phyloP scores from a whole-genome alignment of 768 basidiomycete genomes.

The Suillus subluteus region DNA sequence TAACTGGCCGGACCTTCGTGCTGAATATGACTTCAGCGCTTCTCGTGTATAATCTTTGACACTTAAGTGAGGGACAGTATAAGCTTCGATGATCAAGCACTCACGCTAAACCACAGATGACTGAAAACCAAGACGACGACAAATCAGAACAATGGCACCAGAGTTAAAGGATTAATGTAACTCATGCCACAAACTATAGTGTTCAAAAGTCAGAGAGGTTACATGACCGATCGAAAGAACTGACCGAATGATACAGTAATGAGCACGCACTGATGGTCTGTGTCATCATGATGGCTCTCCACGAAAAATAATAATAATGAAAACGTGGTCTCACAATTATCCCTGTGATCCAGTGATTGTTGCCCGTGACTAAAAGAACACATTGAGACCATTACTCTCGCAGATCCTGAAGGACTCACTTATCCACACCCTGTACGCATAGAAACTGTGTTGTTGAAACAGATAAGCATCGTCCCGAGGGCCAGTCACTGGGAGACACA shows the following conservation, averaged over 20 bases:
- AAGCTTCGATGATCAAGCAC: too few relatives aligned
- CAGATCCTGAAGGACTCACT: slow-evolving; percentile 17
- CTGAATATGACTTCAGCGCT: slow-evolving; percentile 9
- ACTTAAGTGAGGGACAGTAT: neutral
- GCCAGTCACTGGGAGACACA: neutral
- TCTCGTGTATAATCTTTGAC: slow-evolving; percentile 16
- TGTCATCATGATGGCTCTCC: slow-evolving; percentile 10
- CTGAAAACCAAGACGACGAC: neutral
- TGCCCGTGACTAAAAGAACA: slow-evolving; percentile 20
- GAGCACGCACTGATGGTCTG: slow-evolving; percentile 3
- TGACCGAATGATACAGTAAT: slow-evolving; percentile 11
- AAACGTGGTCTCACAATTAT: neutral
- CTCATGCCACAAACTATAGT: slow-evolving; percentile 19
- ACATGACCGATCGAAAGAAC: slow-evolving; percentile 12
- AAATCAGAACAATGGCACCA: neutral
- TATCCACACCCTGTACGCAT: slow-evolving; percentile 31
- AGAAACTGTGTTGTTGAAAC: slow-evolving; percentile 21
- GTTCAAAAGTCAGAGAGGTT: neutral
- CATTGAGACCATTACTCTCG: neutral
- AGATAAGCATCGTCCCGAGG: neutral
- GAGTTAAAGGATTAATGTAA: slow-evolving; percentile 11
- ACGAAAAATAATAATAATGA: neutral
- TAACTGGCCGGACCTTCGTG: slow-evolving; percentile 12
- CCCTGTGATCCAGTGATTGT: slow-evolving; percentile 19
- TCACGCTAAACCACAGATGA: slow-evolving; percentile 8